These are phyloP conservation scores for Pulveroboletus sp. DNA, from an alignment of 768 basidiomycete species.

Conservation along the genomic window DNA sequence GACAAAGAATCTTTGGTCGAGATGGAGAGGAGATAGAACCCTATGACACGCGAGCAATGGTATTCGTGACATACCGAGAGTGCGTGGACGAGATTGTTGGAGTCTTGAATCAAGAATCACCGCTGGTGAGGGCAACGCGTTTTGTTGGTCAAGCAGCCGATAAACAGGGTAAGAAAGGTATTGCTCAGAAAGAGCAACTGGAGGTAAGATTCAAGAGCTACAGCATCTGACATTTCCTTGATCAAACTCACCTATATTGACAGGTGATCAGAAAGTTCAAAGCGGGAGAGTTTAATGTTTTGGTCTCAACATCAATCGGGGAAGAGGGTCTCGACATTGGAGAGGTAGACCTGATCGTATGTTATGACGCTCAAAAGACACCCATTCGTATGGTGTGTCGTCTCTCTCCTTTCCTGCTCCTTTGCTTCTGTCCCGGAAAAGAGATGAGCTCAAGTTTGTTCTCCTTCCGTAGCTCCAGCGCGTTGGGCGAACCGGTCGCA, in stretches of 20 bases:
- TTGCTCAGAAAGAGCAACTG: constrained; percentile 88
- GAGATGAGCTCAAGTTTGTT: constrained; percentile 3
- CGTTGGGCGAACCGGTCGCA: constrained; percentile 91
- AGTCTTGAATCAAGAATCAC: constrained; percentile 67
- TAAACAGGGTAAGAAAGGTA: constrained; percentile 81
- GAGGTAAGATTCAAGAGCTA: constrained; percentile 47
- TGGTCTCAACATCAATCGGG: constrained; percentile 95
- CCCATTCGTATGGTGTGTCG: constrained; percentile 87
- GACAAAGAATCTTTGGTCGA: constrained; percentile 37
- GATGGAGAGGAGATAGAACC: constrained; percentile 26
- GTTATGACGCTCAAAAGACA: constrained; percentile 95
- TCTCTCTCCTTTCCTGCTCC: neutral
- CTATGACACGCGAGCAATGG: constrained; percentile 73
- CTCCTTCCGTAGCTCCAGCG: constrained; percentile 72
- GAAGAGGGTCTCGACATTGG: constrained; percentile 99
- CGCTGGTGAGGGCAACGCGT: constrained; percentile 72
- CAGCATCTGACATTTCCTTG: constrained; percentile 1
- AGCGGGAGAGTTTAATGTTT: constrained; percentile 78
- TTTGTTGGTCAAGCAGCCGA: constrained; percentile 91
- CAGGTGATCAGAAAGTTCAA: constrained; percentile 89
- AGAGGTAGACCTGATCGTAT: constrained; percentile 92
- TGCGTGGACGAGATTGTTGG: constrained; percentile 90
- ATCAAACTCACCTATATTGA: constrained; percentile 4
- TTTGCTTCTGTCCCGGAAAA: neutral
- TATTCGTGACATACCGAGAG: constrained; percentile 87